Conservation (phyloP, 1,284 basidiomycete species). For the Cutaneotrichosporon cutaneum region DNA sequence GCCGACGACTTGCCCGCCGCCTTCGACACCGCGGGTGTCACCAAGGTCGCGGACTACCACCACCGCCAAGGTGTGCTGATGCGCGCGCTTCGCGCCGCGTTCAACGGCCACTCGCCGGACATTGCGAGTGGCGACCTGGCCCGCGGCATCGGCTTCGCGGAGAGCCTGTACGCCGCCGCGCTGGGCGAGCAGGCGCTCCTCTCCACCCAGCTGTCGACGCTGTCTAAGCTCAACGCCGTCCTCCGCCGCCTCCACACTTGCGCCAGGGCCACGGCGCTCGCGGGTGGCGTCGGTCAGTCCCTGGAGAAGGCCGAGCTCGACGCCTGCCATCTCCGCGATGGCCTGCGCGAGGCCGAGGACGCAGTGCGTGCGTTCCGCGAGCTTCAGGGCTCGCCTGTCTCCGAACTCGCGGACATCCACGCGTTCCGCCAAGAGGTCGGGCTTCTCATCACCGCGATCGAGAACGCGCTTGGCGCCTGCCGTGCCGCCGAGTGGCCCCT, state of each 20-base stretch:
- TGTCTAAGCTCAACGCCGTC: constrained; percentile 14
- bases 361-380: constrained; percentile 40
- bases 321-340: constrained; percentile 30
- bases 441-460: constrained; percentile 28
- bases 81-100: constrained; percentile 64
- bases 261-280: constrained; percentile 25
- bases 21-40: constrained; percentile 26
- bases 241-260: constrained; percentile 28
- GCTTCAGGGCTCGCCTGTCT: constrained; percentile 31
- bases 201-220: constrained; percentile 11
- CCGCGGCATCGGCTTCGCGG: constrained; percentile 73
- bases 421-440: constrained; percentile 32
- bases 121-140: constrained; percentile 80
- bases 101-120: constrained; percentile 75
- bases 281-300: constrained; percentile 27
- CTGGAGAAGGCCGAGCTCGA: constrained; percentile 28
- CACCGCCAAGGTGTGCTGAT: constrained; percentile 67
- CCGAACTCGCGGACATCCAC: constrained; percentile 33
- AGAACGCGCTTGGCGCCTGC: constrained; percentile 24
- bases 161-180: constrained; percentile 70
- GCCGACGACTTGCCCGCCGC: constrained; percentile 22
- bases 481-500: constrained; percentile 28
- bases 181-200: constrained; percentile 53
- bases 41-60: constrained; percentile 65
- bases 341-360: constrained; percentile 37